phyloP scores from a whole-genome alignment of 352 stramenopile species.

The Globisporangium middletonii region DNA sequence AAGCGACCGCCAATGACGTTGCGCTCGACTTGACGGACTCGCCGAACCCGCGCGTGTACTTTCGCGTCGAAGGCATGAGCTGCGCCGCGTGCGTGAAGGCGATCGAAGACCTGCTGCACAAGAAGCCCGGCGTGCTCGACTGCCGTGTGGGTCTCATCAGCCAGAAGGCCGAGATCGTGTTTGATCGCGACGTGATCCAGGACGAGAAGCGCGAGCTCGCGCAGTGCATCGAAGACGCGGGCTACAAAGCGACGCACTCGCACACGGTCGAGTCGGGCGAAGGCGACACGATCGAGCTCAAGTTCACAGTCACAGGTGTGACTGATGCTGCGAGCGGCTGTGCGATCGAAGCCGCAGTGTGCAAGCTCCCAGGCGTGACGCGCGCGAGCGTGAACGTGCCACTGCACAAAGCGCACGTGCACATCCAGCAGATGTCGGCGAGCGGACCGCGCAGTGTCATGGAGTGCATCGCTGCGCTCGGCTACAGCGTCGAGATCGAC shows the following conservation, averaged over 20 bases:
- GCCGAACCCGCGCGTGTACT: constrained; percentile 63
- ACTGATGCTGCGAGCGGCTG: constrained; percentile 48
- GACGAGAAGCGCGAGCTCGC: constrained; percentile 40
- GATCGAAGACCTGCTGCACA: constrained; percentile 74
- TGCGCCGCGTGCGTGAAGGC: constrained; percentile 84
- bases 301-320: constrained; percentile 72
- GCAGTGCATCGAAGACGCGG: constrained; percentile 65
- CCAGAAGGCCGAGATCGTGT: constrained; percentile 81
- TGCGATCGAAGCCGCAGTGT: constrained; percentile 64
- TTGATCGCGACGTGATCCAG: constrained; percentile 64
- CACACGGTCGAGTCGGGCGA: constrained; percentile 69
- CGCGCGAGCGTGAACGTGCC: constrained; percentile 62
- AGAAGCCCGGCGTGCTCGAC: constrained; percentile 57
- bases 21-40: constrained; percentile 27
- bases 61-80: constrained; percentile 83
- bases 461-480: constrained; percentile 56
- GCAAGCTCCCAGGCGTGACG: constrained; percentile 59
- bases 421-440: constrained; percentile 73
- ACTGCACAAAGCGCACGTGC: constrained; percentile 66
- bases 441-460: constrained; percentile 70
- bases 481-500: constrained; percentile 55
- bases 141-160: constrained; percentile 81
- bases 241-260: constrained; percentile 75
- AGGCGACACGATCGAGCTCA: constrained; percentile 75
- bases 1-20: constrained; percentile 18